Evolutionary conservation across 2,329 filamentous ascomycete genomes (phyloP).

Genomic region (Fusarium napiforme): DNA sequence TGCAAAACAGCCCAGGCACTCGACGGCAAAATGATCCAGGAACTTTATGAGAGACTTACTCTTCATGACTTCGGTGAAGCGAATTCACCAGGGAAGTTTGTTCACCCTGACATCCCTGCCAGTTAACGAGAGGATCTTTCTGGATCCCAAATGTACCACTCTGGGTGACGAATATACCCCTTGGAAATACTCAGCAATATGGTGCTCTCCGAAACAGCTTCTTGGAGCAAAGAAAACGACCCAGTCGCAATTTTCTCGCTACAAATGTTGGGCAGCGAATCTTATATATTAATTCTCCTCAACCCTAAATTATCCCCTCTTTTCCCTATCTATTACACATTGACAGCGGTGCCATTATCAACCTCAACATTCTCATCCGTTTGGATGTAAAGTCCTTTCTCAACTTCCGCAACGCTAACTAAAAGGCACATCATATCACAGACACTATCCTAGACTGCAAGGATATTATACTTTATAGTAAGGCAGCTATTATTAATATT

Average conservation of each 20-base stretch:
- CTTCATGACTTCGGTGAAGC: not conserved
- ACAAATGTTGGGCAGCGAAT: not conserved
- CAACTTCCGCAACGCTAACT: too few species aligned
- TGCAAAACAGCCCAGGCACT: not conserved
- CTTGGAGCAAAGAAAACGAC: not conserved
- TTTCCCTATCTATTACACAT: too few species aligned
- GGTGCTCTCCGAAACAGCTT: not conserved
- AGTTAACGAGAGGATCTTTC: not conserved
- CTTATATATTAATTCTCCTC: not conserved
- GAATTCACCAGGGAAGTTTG: not conserved
- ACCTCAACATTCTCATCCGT: too few species aligned
- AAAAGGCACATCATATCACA: too few species aligned
- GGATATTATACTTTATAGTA: too few species aligned
- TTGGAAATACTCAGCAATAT: not conserved
- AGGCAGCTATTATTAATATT: too few species aligned
- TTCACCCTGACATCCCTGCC: not conserved
- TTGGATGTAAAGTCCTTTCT: too few species aligned
- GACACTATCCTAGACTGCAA: too few species aligned
- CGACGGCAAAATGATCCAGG: not conserved
- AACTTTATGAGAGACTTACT: not conserved
- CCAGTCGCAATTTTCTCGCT: not conserved
- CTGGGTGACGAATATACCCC: not conserved
- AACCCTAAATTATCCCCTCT: too few species aligned
- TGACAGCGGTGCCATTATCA: too few species aligned
- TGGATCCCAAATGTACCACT: not conserved